phyloP scores from a whole-genome alignment of 352 stramenopile species.

The Phytophthora hibernalis region DNA sequence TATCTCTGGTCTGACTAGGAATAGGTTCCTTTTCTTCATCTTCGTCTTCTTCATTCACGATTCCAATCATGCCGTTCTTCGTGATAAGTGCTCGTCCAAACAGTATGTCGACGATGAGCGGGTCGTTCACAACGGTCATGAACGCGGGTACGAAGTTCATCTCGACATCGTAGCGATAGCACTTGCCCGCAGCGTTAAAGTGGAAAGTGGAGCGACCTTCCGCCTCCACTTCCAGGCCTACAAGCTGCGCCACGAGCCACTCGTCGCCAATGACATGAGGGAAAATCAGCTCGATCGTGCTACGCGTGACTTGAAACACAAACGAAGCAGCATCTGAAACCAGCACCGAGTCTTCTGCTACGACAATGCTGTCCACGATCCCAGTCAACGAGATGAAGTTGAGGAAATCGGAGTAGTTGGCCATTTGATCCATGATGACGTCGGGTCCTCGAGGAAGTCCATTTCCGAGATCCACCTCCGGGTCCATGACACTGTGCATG shows the following conservation, averaged over 20 bases:
- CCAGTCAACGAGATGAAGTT: constrained; percentile 19
- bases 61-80: constrained; percentile 20
- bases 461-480: constrained; percentile 30
- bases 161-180: constrained; percentile 28
- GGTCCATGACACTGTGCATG: constrained; percentile 36
- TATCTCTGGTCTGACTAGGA: not conserved
- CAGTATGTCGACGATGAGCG: constrained; percentile 20
- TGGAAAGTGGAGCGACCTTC: constrained; percentile 20
- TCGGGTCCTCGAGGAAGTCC: constrained; percentile 26
- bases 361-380: constrained; percentile 8
- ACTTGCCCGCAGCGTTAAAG: constrained; percentile 26
- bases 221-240: constrained; percentile 8
- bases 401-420: constrained; percentile 18
- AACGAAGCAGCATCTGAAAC: constrained; percentile 20
- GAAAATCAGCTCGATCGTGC: constrained; percentile 35
- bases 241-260: constrained; percentile 23
- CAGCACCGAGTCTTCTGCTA: constrained; percentile 25
- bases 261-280: constrained; percentile 33
- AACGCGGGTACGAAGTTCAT: constrained; percentile 29
- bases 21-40: constrained; percentile 14
- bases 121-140: constrained; percentile 24
- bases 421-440: constrained; percentile 33
- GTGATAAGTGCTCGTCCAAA: constrained; percentile 28
- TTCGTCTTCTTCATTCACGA: not conserved
- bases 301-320: constrained; percentile 31